Base-by-base conservation (phyloP, 2,329 filamentous ascomycete species). In the Xylariaceae sp. region DNA sequence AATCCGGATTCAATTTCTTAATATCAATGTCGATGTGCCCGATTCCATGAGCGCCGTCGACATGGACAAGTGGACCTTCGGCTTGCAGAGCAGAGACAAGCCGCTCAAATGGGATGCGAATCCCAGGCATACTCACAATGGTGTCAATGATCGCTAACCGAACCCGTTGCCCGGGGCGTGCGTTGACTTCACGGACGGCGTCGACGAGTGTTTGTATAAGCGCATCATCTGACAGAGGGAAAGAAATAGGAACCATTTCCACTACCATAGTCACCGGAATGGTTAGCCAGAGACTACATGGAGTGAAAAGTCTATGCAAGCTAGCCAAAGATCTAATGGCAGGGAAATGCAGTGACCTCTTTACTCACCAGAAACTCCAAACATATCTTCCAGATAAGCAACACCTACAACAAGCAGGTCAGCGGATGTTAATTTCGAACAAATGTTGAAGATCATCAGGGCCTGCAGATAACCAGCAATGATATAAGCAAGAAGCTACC, bases 31-130 rank as follows among this genome's bases (percentile, higher is more conserved):
- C 71, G 11, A 87, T 72, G 44, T 86, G 81, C 0, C 85, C 85
- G 17, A 86, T 69, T 0, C 78, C 78, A 63, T 89, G 85, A 0
- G 85, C 85, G 1, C 73, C 85, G 57, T 89, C 85, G 32, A 88
- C 71, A 3, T 80, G 66, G 49, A 80, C 83, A 51, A 87, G 58
- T 2, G 87, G 73, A 0, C 74, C 75, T 36, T 81, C 68, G 42
- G 78, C 72, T 22, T 72, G 74, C 53, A 84, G 85, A 3, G 76
- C 71, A 1, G 68, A 63, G 0, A 77, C 75, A 12, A 58, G 67
- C 4, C 64, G 60, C 61, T 87, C 83, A 62, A 85, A 88, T 0
- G 85, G 85, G 49, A 86, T 72, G 2, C 82, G 70, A 0, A 86
- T 71, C 0, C 84, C 85, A 0, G 85, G 85, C 56, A 81, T 68